Conservation (phyloP, 2,329 filamentous ascomycete species). For the Canariomyces notabilis region DNA sequence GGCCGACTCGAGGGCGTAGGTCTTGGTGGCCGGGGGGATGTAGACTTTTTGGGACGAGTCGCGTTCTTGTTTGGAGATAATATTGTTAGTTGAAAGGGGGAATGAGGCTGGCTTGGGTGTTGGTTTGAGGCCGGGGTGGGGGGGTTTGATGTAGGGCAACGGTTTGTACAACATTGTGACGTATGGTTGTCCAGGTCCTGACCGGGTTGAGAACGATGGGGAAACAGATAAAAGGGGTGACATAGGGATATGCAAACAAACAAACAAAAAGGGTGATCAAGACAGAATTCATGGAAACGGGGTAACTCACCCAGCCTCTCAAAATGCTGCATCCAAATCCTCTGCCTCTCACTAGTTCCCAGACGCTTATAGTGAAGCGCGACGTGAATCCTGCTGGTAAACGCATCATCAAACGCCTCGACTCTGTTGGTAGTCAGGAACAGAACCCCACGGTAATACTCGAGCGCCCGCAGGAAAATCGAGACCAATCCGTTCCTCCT, state of each 20-base stretch:
- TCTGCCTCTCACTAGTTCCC: conserved; percentile 37
- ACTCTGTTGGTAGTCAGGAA: conserved; percentile 49
- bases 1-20: conserved; percentile 34
- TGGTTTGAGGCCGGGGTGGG: too few relatives aligned
- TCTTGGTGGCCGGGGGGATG: conserved; percentile 34
- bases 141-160: too few relatives aligned
- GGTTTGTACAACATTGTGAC: too few relatives aligned
- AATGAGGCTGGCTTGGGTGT: too few relatives aligned
- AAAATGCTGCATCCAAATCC: conserved; percentile 43
- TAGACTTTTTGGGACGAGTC: conserved; percentile 36
- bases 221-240: not conserved
- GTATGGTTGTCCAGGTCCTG: too few relatives aligned
- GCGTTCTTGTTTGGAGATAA: conserved; percentile 19
- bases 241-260: not conserved
- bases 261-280: not conserved
- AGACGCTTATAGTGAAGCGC: conserved; percentile 43
- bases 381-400: conserved; percentile 46
- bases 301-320: conserved; percentile 36
- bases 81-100: not conserved
- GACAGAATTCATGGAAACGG: not conserved
- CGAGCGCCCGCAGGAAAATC: conserved; percentile 45
- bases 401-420: conserved; percentile 43
- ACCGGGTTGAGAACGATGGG: too few relatives aligned
- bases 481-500: conserved; percentile 45
- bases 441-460: conserved; percentile 47